Conservation (phyloP, 768 basidiomycete species). For the Psilocybe tampanensis region DNA sequence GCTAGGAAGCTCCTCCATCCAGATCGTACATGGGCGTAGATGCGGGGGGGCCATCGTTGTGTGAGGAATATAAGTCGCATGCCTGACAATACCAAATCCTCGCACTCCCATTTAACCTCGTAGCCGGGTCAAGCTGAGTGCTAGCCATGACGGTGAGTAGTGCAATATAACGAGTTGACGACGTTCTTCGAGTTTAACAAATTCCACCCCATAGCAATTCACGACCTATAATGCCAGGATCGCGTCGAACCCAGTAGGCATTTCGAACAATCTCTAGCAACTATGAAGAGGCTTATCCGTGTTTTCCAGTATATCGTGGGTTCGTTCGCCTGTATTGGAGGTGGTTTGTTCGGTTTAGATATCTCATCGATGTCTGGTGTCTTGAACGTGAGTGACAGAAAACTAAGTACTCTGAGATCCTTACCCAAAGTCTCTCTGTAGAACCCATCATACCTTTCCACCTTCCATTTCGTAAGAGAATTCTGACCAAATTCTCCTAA, state of each 20-base stretch:
- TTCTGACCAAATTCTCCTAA: not conserved
- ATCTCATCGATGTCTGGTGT: slow-evolving; percentile 85
- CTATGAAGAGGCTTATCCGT: too few relatives aligned
- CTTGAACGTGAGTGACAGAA: slow-evolving; percentile 42
- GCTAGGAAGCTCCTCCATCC: slow-evolving; percentile 8
- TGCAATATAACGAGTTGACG: too few relatives aligned
- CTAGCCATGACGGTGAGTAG: slow-evolving; percentile 10
- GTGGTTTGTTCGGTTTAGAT: slow-evolving; percentile 79
- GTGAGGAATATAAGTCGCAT: slow-evolving; percentile 8
- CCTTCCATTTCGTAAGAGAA: slow-evolving; percentile 40
- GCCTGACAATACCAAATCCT: not conserved
- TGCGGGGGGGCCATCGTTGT: not conserved
- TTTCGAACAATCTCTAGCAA: not conserved
- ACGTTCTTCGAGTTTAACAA: not conserved
- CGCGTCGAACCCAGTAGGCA: slow-evolving; percentile 27
- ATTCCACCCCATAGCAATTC: slow-evolving; percentile 1
- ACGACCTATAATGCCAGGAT: slow-evolving; percentile 32
- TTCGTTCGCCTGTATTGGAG: slow-evolving; percentile 81
- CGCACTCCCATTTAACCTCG: slow-evolving; percentile 1
- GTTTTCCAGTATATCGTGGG: slow-evolving; percentile 67
- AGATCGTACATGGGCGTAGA: not conserved
- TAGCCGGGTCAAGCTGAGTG: not conserved
- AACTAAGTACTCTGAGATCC: not conserved
- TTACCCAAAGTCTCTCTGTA: slow-evolving; percentile 13
- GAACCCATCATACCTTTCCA: slow-evolving; percentile 40